Percentiles rank a stretch among this genome's conserved stretches.
Conservation (phyloP, 352 stramenopile species). For the Elongisporangium anandrum region DNA sequence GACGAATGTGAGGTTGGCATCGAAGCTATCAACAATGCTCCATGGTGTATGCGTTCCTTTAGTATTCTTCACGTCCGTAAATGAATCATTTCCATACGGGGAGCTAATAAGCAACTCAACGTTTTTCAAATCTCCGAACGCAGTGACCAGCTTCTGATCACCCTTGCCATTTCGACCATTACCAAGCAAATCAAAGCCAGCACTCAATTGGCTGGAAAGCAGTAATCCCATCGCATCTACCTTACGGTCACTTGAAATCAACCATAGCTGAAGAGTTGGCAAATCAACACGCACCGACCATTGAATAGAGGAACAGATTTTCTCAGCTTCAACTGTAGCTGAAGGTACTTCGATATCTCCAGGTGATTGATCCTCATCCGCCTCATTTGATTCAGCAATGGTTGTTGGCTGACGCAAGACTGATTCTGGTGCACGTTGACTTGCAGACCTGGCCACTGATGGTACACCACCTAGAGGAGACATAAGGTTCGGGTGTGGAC, state of each 20-base stretch:
- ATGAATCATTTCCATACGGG: conserved; percentile 8
- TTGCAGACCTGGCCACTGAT: conserved; percentile 13
- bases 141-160: conserved; percentile 7
- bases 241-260: conserved; percentile 61
- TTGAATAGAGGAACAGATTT: not conserved
- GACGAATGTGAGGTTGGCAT: conserved; percentile 18
- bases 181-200: conserved; percentile 1
- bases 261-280: conserved; percentile 54
- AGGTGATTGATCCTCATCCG: not conserved
- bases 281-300: conserved; percentile 28
- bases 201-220: conserved; percentile 26
- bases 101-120: conserved; percentile 35
- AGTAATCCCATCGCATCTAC: conserved; percentile 48
- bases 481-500: conserved; percentile 28
- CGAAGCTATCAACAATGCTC: conserved; percentile 47
- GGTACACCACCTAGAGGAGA: conserved; percentile 38
- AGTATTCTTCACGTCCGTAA: conserved; percentile 1
- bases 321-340: not conserved
- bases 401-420: not conserved
- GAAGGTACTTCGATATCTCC: not conserved
- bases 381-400: not conserved
- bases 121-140: conserved; percentile 21
- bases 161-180: conserved; percentile 1
- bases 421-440: not conserved
- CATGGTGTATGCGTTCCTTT: conserved; percentile 22